Evolutionary conservation across 768 basidiomycete genomes (phyloP), one percentile per base, ranked within the genome.

Genomic region (Sporobolomyces phaffii): DNA sequence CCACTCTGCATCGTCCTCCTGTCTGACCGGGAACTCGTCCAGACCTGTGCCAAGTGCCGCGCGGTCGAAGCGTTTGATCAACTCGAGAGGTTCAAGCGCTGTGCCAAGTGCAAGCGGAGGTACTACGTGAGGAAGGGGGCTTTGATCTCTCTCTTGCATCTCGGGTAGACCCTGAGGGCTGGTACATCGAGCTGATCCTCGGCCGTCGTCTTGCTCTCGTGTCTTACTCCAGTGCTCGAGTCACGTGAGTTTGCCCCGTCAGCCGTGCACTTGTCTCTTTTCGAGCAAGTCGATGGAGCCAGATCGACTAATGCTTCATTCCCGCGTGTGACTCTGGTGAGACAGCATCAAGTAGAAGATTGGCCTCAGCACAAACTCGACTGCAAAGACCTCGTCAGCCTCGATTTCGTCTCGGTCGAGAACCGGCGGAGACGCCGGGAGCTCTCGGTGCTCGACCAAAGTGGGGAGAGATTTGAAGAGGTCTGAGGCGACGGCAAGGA

Each of bases 1-100:
- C 73, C 73, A 1, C 60, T 72, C 14, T 71, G 69, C 24, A 60
- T 58, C 24, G 57, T 69, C 15, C 34, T 38, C 36, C 53, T 72
- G 2, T n/a, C n/a, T 14, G 64, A 70, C 26, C 14, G 34, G 13
- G 70, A 74, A 45, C 52, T 70, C 22, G 29, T 58, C 9, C 71
- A 74, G 24, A 54, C 38, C 24, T 74, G 73, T 17, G 47, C 52
- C 5, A 28, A 54, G 1, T 72, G 73, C 54, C 53, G 65, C 3
- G 14, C 2, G 38, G 66, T 45, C 22, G 73, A 73, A 43, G 17
- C 50, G 28, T n/a, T 38, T 6, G 63, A 47, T 13, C 44, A 44
- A 9, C 38, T 24, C 14, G 29, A 24, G 31, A 59, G 73, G n/a
- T 69, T 62, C 62, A 72, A 66, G 47, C 58, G 62, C 40, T 74